Evolutionary conservation across 495 filamentous ascomycete species (phyloP), one percentile per base, ranked within the genome.

Genomic region (Xylaria cubensis): DNA sequence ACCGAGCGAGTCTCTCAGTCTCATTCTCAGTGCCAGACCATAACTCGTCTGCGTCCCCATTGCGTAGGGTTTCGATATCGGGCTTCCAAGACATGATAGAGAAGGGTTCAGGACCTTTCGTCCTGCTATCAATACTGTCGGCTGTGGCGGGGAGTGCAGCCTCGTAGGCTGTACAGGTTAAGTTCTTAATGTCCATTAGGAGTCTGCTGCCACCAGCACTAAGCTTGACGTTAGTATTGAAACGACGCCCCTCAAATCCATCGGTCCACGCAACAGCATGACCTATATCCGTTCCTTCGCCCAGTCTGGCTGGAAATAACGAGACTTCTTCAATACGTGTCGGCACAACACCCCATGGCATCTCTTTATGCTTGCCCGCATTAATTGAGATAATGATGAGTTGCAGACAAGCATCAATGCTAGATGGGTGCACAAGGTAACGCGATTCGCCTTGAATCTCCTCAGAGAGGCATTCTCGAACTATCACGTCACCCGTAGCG

Each of bases 381-480:
- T 75, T 72, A n/a, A 73, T 70, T 4, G 70, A 73, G 19, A 76
- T 70, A 51, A 80, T 73, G 46, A 67, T 71, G 3, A 71, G 67
- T 12, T 77, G 76, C 12, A 84, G 64, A 39, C 78, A 72, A 21
- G 75, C 71, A 64, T 83, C 82, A 0, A 84, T 75, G 12, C 80
- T 82, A 0, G 81, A 76, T 4, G 86, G 86, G 63, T 88, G 85
- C 3, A 87, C 69, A 1, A 85, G 58, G 67, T 81, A 82, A 13
- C 74, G 78, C 10, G 74, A 75, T 55, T 75, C 74, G 10, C 67
- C 67, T 6, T 56, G 46, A 70, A 75, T 75, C 5, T 48, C 50
- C 12, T 58, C 70, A 8, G 73, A 50, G 29, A 29, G 63, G 26
- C 50, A 46, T 39, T 72, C 61, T n/a, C 70, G 53, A 51, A 75